Evolutionary conservation across 179 eudicot species (phyloP).

Genomic region (Camellia oleifera): DNA sequence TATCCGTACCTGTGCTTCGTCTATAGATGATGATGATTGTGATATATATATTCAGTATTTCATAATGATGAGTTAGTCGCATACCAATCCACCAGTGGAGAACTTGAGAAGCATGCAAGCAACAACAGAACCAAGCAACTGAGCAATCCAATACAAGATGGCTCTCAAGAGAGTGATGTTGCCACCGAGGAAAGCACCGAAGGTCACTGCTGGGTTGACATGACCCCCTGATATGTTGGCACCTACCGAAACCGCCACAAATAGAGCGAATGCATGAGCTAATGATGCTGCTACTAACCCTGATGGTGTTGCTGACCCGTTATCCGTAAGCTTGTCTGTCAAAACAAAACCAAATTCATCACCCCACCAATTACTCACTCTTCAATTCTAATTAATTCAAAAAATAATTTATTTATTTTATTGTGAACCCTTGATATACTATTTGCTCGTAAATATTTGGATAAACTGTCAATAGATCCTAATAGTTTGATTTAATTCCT

Average conservation of each 20-base stretch:
- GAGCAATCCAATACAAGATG: conserved; percentile 46
- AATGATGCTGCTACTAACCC: conserved; percentile 45
- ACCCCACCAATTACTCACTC: neutral
- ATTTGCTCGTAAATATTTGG: too few relatives aligned
- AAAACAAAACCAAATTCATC: neutral
- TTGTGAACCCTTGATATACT: too few relatives aligned
- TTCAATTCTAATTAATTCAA: neutral
- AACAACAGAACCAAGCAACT: conserved; percentile 39
- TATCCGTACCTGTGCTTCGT: too few relatives aligned
- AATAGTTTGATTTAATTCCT: too few relatives aligned
- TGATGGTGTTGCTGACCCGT: conserved; percentile 36
- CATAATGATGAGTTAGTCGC: too few relatives aligned
- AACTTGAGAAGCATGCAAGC: conserved; percentile 47
- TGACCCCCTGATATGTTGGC: conserved; percentile 60
- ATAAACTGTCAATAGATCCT: too few relatives aligned
- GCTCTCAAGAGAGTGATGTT: conserved; percentile 39
- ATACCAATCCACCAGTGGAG: conserved; percentile 42
- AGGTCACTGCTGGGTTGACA: conserved; percentile 57
- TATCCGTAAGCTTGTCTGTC: conserved; percentile 31
- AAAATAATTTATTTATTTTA: too few relatives aligned
- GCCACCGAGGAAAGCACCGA: conserved; percentile 53
- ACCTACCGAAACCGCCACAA: conserved; percentile 47
- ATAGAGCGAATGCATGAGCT: conserved; percentile 41
- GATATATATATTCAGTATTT: neutral
- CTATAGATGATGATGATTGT: too few relatives aligned